Percentiles rank a stretch among this genome's conserved stretches.
phyloP scores from a whole-genome alignment of 2,329 filamentous ascomycete species.

The Phialophora chinensis region DNA sequence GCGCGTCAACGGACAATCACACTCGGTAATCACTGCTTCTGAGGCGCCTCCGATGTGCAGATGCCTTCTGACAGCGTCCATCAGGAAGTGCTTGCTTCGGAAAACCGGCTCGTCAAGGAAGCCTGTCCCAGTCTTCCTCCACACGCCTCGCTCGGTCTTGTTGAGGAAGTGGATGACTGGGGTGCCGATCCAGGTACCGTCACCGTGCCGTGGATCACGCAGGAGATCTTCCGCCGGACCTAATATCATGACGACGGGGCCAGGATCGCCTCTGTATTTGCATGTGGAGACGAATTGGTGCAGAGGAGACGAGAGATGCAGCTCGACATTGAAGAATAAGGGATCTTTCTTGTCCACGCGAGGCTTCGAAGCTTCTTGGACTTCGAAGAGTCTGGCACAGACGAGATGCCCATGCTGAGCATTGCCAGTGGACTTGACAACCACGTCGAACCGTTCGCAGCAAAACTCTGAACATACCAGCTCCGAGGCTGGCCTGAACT shows the following conservation, averaged over 20 bases:
- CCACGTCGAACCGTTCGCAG: not conserved
- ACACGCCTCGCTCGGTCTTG: slow-evolving; percentile 9
- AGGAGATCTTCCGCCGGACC: not conserved
- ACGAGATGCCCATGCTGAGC: not conserved
- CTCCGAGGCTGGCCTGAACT: not conserved
- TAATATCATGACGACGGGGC: not conserved
- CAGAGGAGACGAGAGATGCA: not conserved
- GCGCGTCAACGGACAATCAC: not conserved
- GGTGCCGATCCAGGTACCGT: not conserved
- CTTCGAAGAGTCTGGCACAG: not conserved
- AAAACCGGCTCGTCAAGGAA: not conserved
- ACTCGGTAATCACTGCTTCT: not conserved
- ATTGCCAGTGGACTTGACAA: not conserved
- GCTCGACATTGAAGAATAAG: not conserved
- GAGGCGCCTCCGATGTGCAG: not conserved
- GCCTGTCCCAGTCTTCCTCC: slow-evolving; percentile 7
- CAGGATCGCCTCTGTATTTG: not conserved
- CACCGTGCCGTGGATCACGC: not conserved
- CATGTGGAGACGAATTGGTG: not conserved
- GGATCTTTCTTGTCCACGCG: not conserved
- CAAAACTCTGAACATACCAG: not conserved
- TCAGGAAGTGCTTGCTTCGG: not conserved
- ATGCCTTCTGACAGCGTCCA: slow-evolving; percentile 4
- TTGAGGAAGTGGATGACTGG: not conserved
- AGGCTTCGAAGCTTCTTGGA: not conserved